Evolutionary conservation across 129 eudicot genomes (phyloP), one percentile per base, ranked within the genome.

Genomic region (Centella asiatica): DNA sequence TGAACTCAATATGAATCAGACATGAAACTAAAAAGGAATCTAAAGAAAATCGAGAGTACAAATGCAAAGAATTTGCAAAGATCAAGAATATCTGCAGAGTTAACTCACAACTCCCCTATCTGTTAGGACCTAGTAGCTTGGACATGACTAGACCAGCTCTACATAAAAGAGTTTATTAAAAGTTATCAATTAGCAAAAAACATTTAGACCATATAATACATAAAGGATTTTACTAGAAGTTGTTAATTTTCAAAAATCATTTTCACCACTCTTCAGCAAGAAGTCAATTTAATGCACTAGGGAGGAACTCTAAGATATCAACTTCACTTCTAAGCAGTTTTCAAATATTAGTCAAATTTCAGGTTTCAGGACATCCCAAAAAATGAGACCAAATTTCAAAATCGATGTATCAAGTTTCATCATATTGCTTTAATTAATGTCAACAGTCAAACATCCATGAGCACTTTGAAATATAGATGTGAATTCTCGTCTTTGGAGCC

Each of bases 1-100:
- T 70, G 42, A 75, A 58, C 54, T 24, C 36, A 25, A 53, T 53
- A 31, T 53, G 22, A 53, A 53, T 11, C 5, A 24, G 17, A 42
- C 17, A 4, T 11, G 17, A 42, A 15, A 4, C 47, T 42, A 1
- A 42, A 6, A n/a, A 42, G 10, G 5, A n/a, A 11, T 0, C 12
- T 4, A 12, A 5, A n/a, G 23, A 47, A 27, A 48, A 34, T 9
- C 9, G 52, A 19, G 11, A 18, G 13, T n/a, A 1, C 1, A n/a
- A n/a, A n/a, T n/a, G n/a, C n/a, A 34, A 34, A 34, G 39, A 26
- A 17, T 9, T 6, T 8, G 53, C 9, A 25, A 2, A 56, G 20
- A 28, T 56, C 61, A 29, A 56, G 61, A 20, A 56, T 29, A 19
- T 48, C 53, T 34, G 39, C 4, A 20, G 46, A 12, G 12, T 5